Evolutionary conservation across 805 yeast species (phyloP).

Genomic region (Candida lessepsii): DNA sequence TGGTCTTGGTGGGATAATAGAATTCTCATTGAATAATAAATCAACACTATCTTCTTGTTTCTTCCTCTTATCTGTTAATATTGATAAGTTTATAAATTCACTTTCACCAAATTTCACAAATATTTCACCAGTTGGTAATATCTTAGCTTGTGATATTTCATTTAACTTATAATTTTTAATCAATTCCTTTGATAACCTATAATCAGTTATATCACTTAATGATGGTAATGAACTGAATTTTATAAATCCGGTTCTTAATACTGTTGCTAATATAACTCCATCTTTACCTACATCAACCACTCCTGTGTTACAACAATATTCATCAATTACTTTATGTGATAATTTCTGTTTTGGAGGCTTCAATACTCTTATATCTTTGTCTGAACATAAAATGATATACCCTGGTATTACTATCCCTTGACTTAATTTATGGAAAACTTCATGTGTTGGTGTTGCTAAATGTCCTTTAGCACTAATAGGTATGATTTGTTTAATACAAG

Average conservation of each 20-base stretch:
- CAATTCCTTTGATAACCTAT: slow-evolving; percentile 37
- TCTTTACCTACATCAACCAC: slow-evolving; percentile 42
- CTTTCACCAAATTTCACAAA: slow-evolving; percentile 54
- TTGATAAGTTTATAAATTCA: slow-evolving; percentile 34
- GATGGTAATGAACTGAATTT: slow-evolving; percentile 58
- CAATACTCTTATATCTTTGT: slow-evolving; percentile 60
- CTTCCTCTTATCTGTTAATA: slow-evolving; percentile 19
- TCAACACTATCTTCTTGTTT: slow-evolving; percentile 40
- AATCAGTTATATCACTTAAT: slow-evolving; percentile 53
- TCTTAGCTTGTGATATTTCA: slow-evolving; percentile 23
- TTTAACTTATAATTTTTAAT: slow-evolving; percentile 20
- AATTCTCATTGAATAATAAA: slow-evolving; percentile 64
- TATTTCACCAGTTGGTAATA: slow-evolving; percentile 55
- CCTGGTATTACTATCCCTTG: slow-evolving; percentile 66
- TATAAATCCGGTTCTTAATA: slow-evolving; percentile 47
- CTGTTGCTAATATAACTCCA: slow-evolving; percentile 48
- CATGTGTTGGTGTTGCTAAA: slow-evolving; percentile 62
- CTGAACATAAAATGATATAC: slow-evolving; percentile 53
- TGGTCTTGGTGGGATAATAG: slow-evolving; percentile 77
- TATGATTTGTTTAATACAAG: slow-evolving; percentile 52
- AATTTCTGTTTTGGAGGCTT: slow-evolving; percentile 60
- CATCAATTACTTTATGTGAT: slow-evolving; percentile 61
- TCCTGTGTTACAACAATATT: slow-evolving; percentile 46
- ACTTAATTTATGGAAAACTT: slow-evolving; percentile 55
- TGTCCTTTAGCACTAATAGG: slow-evolving; percentile 63